phyloP scores from a whole-genome alignment of 768 basidiomycete genomes.

The Cantharellus anzutake region DNA sequence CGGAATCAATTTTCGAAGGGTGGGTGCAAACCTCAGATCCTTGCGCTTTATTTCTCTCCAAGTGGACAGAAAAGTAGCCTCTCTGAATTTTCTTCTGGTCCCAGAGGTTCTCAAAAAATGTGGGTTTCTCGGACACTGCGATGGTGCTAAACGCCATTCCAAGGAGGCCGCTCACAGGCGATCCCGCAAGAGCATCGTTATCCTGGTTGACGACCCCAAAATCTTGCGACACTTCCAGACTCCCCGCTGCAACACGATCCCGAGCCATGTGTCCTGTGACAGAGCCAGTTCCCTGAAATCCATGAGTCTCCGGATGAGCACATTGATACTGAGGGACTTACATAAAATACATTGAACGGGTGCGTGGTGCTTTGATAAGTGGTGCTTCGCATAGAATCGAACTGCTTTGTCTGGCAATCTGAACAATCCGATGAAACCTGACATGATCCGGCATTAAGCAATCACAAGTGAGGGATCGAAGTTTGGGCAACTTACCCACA shows the following conservation, averaged over 20 bases:
- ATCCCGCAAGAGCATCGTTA: slow-evolving; percentile 29
- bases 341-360: not conserved
- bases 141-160: slow-evolving; percentile 46
- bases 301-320: not conserved
- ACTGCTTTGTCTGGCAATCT: not conserved
- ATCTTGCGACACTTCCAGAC: slow-evolving; percentile 29
- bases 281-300: slow-evolving; percentile 29
- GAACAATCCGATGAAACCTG: not conserved
- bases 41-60: slow-evolving; percentile 22
- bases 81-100: slow-evolving; percentile 20
- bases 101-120: slow-evolving; percentile 49
- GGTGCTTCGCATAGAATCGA: not conserved
- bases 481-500: slow-evolving; percentile 26
- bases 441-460: too few relatives aligned
- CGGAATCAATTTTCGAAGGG: not conserved
- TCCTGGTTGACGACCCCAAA: slow-evolving; percentile 33
- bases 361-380: not conserved
- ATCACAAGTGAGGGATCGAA: too few relatives aligned
- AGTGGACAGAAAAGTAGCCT: slow-evolving; percentile 39
- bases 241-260: slow-evolving; percentile 33
- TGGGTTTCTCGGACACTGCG: slow-evolving; percentile 25
- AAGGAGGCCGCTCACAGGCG: slow-evolving; percentile 37
- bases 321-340: slow-evolving; percentile 6
- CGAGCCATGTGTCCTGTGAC: slow-evolving; percentile 30
- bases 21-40: slow-evolving; percentile 32